Evolutionary conservation across 495 filamentous ascomycete genomes (phyloP).

Genomic region (Daldinia grandis): DNA sequence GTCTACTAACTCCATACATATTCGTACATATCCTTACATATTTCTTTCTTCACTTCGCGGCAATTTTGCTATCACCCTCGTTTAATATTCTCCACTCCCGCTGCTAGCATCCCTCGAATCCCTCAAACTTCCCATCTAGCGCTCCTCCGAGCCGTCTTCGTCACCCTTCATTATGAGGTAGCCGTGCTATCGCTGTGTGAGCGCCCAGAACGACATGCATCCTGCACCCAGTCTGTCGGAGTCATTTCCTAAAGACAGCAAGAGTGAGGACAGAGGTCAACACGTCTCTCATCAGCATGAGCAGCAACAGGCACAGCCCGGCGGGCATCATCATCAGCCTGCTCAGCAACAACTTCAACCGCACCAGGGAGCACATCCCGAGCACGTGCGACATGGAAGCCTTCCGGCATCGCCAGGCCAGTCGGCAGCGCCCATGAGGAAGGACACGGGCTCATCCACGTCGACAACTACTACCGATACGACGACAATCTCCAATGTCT

Average conservation of each 20-base stretch:
- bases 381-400: conserved; percentile 46
- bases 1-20: background rate
- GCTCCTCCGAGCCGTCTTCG: conserved; percentile 38
- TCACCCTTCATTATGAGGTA: conserved; percentile 49
- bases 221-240: conserved; percentile 55
- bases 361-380: conserved; percentile 42
- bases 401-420: conserved; percentile 46
- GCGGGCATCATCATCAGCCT: conserved; percentile 38
- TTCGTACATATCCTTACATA: conserved; percentile 34
- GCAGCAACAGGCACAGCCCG: conserved; percentile 35
- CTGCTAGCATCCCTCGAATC: conserved; percentile 25
- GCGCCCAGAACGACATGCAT: conserved; percentile 52
- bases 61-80: conserved; percentile 37
- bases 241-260: conserved; percentile 54
- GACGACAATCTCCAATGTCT: conserved; percentile 48
- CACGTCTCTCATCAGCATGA: conserved; percentile 46
- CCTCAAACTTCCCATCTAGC: conserved; percentile 18
- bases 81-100: conserved; percentile 34
- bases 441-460: conserved; percentile 58
- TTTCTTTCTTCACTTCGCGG: conserved; percentile 40
- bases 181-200: conserved; percentile 42
- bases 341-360: conserved; percentile 41
- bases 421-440: conserved; percentile 54
- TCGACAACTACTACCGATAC: conserved; percentile 53
- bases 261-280: conserved; percentile 49